Evolutionary conservation across 805 yeast species (phyloP), one percentile per base, ranked within the genome.

Genomic region (Saturnispora gosingensis): DNA sequence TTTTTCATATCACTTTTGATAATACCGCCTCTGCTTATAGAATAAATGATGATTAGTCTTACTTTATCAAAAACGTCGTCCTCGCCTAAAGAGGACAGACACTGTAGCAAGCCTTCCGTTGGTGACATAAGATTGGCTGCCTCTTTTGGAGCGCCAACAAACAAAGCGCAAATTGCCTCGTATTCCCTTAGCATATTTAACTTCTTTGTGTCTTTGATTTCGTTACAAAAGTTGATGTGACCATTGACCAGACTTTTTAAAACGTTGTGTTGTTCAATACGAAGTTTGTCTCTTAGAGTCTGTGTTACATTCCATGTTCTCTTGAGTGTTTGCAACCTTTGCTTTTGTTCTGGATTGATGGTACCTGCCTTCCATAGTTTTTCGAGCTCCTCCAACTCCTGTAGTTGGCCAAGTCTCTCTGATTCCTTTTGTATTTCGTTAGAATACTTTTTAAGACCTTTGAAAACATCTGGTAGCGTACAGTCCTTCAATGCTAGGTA

Each of bases 21-120:
- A 15, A 93, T 68, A 0, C 97, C 96, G 3, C 90, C 91, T 57
- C 98, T 75, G 63, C 81, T 84, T 28, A 89, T 65, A 0, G 88
- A 83, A 65, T 93, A 93, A 2, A 85, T 68, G 20, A 86, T 70
- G 13, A 93, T 77, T 28, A 85, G 70, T 54, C 99, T 76, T 51
- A 88, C 70, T 62, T 88, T 88, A 61, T 88, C 52, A 74, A 72
- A 28, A 72, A 78, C 43, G 81, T 72, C 42, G 69, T 73, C 25
- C 70, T 72, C 52, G 8, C 24, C 28, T 18, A 49, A 28, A 43
- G 77, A 67, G 0, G 73, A 68, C 22, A 91, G 70, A 22, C 82
- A 62, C 3, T 68, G 72, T 28, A 90, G 71, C 51, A 89, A 68
- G 35, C 77, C 79, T 48, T 80, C 85, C 2, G 71, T 66, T 2